phyloP scores from a whole-genome alignment of 495 filamentous ascomycete genomes.

The Amorphotheca resinae region DNA sequence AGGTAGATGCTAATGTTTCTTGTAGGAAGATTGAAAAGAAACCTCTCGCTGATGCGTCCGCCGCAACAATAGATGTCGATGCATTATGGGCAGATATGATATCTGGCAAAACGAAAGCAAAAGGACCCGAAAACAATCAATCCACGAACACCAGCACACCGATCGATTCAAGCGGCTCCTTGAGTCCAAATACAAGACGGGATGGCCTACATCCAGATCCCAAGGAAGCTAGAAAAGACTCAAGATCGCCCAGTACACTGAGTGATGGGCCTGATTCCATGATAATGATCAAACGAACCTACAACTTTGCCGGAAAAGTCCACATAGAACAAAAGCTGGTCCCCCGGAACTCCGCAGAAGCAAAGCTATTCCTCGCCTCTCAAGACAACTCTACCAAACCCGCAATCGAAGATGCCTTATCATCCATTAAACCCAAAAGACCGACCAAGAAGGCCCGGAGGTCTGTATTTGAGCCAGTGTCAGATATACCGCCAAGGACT shows the following conservation, averaged over 20 bases:
- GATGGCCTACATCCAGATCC: neutral
- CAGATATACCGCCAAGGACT: conserved; percentile 30
- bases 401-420: neutral
- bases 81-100: conserved; percentile 77
- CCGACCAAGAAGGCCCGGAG: conserved; percentile 58
- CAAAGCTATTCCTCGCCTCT: conserved; percentile 54
- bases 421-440: conserved; percentile 36
- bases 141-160: conserved; percentile 14
- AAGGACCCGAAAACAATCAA: neutral
- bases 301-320: conserved; percentile 81
- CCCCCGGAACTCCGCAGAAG: conserved; percentile 66
- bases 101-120: conserved; percentile 11
- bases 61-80: conserved; percentile 80
- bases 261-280: conserved; percentile 31
- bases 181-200: neutral
- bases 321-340: conserved; percentile 77
- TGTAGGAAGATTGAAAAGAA: conserved; percentile 48
- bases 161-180: neutral
- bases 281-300: conserved; percentile 77
- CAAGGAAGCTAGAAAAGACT: conserved; percentile 1
- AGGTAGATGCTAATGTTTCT: conserved; percentile 1
- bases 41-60: conserved; percentile 47
- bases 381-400: conserved; percentile 22
- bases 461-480: conserved; percentile 70
- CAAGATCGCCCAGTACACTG: conserved; percentile 7